A percentile compares a stretch with the other conserved stretches of the same genome.
Evolutionary conservation across 1,284 basidiomycete species (phyloP).

Genomic region (Apiotrichum gracile): DNA sequence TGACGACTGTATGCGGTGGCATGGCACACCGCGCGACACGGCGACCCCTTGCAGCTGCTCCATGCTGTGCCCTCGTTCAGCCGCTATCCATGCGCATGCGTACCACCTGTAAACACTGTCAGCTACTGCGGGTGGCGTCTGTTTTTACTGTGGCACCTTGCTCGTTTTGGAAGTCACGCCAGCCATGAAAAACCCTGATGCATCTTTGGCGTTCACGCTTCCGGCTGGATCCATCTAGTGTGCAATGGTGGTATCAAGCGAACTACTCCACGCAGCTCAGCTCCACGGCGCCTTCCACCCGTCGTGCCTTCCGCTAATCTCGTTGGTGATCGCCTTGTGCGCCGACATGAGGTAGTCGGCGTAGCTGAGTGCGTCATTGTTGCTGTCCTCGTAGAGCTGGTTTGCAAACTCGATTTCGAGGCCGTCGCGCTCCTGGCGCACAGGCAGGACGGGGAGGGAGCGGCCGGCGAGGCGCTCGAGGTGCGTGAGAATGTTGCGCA

Average conservation of each 20-base stretch:
- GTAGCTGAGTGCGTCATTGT: constrained; percentile 89
- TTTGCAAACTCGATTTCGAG: constrained; percentile 94
- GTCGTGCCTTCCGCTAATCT: constrained; percentile 43
- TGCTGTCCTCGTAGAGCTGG: constrained; percentile 93
- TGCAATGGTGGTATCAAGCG: neutral
- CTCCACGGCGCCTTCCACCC: constrained; percentile 43
- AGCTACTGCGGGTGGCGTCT: too few species aligned
- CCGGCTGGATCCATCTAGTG: neutral
- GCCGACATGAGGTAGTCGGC: constrained; percentile 57
- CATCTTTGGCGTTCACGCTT: too few species aligned
- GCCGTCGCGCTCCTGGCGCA: constrained; percentile 88
- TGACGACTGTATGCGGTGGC: too few species aligned
- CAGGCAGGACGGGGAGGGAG: constrained; percentile 65
- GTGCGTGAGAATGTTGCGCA: constrained; percentile 72
- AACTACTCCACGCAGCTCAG: too few species aligned
- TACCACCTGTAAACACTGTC: too few species aligned
- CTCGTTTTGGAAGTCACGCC: too few species aligned
- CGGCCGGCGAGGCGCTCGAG: constrained; percentile 63
- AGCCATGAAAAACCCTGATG: neutral
- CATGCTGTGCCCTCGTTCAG: too few species aligned
- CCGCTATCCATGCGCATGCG: too few species aligned
- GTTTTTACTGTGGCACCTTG: too few species aligned
- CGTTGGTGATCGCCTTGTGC: constrained; percentile 47
- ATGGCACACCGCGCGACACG: too few species aligned
- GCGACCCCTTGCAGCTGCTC: too few species aligned